A percentile compares a stretch with the other conserved stretches of the same genome.
Conservation (phyloP, 257 asterid species). For the Przewalskia tangutica region DNA sequence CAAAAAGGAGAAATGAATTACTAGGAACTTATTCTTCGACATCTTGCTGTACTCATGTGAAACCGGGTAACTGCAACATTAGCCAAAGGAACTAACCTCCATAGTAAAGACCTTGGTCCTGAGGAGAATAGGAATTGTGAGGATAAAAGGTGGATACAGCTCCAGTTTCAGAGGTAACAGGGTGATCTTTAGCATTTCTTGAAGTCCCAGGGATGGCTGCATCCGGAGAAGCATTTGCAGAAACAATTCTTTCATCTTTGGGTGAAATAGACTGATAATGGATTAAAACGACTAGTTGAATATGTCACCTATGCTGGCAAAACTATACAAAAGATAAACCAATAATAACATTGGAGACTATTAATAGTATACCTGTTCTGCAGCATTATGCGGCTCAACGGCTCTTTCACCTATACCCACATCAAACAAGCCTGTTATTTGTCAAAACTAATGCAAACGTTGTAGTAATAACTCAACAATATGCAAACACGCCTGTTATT, state of each 20-base stretch:
- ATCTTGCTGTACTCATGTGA: not conserved
- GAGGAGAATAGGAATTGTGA: slow-evolving; percentile 46
- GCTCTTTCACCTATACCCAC: slow-evolving; percentile 60
- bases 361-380: slow-evolving; percentile 58
- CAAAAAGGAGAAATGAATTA: not conserved
- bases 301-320: slow-evolving; percentile 20
- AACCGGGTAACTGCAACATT: not conserved
- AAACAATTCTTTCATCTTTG: slow-evolving; percentile 69
- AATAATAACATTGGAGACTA: not conserved
- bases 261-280: slow-evolving; percentile 60
- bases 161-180: slow-evolving; percentile 57
- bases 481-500: not conserved
- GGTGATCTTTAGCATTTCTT: slow-evolving; percentile 48
- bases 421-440: slow-evolving; percentile 16
- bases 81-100: slow-evolving; percentile 51
- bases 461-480: not conserved
- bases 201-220: slow-evolving; percentile 59
- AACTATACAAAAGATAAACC: slow-evolving; percentile 8
- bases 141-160: slow-evolving; percentile 36
- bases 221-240: slow-evolving; percentile 62
- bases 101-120: slow-evolving; percentile 60
- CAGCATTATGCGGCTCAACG: slow-evolving; percentile 55
- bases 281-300: slow-evolving; percentile 24
- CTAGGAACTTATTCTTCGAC: not conserved
- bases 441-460: slow-evolving; percentile 4